Conservation (phyloP, 2,329 filamentous ascomycete species). For the Hymenoscyphus salicellus region DNA sequence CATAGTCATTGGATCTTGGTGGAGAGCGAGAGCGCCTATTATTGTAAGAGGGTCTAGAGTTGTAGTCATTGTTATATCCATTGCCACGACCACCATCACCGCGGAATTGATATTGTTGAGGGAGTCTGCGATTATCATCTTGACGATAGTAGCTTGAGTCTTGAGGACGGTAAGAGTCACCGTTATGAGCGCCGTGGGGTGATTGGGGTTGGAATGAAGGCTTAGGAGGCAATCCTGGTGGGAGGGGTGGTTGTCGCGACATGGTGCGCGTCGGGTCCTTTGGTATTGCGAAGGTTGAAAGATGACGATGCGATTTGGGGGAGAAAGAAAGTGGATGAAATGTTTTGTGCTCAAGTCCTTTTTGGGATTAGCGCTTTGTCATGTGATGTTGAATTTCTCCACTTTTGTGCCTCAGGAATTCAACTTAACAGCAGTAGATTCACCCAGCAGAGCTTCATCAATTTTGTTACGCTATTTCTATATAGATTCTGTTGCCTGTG, state of each 20-base stretch:
- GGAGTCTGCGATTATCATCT: conserved; percentile 15
- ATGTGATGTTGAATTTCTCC: background rate
- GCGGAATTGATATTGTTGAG: conserved; percentile 29
- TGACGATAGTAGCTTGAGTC: conserved; percentile 8
- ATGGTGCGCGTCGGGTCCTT: conserved; percentile 18
- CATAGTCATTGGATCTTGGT: conserved; percentile 18
- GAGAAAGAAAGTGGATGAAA: background rate
- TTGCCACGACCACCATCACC: conserved; percentile 11
- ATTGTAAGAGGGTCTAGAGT: conserved; percentile 14
- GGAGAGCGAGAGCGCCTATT: conserved; percentile 18
- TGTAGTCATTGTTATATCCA: conserved; percentile 5
- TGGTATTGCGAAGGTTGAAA: background rate
- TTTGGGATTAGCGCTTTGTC: background rate
- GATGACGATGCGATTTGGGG: background rate
- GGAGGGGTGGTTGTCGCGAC: conserved; percentile 32
- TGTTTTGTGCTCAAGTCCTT: background rate
- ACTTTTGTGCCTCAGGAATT: background rate
- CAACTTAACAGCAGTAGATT: no score
- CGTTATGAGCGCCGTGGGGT: conserved; percentile 7
- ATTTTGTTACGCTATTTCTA: no score
- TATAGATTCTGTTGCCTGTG: no score
- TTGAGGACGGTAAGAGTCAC: conserved; percentile 26
- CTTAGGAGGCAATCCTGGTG: conserved; percentile 9
- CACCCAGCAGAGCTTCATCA: no score
- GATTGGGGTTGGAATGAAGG: conserved; percentile 6